Percentiles rank a stretch among this genome's conserved stretches.
These are phyloP conservation scores for Phanerochaete sordida DNA, from an alignment of 768 basidiomycete species.

Conservation along the genomic window DNA sequence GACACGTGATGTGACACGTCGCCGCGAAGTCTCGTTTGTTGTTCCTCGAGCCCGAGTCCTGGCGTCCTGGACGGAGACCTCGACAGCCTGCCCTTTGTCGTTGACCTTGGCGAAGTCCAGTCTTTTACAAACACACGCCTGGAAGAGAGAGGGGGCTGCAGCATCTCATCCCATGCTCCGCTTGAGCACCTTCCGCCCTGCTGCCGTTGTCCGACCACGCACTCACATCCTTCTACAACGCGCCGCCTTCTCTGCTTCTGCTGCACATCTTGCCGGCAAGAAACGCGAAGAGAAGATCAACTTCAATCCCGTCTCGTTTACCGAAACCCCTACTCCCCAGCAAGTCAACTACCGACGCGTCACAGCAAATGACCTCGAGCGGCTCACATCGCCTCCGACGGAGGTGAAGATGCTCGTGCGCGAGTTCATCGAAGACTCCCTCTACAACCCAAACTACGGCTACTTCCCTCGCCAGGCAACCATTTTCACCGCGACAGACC, in stretches of 20 bases:
- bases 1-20: neutral
- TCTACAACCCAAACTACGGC: conserved; percentile 97
- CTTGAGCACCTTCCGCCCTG: neutral
- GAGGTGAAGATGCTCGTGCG: conserved; percentile 91
- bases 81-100: neutral
- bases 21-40: no score
- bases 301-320: conserved; percentile 67
- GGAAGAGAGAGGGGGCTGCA: no score
- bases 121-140: no score
- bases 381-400: conserved; percentile 56
- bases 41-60: no score
- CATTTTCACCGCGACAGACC: conserved; percentile 71
- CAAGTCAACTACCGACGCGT: conserved; percentile 52
- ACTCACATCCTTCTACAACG: neutral
- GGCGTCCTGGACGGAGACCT: neutral
- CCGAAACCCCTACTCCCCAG: conserved; percentile 40
- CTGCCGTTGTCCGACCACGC: conserved; percentile 1
- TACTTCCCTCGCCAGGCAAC: conserved; percentile 94
- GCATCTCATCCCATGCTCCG: neutral
- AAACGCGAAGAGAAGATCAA: conserved; percentile 64
- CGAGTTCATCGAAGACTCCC: conserved; percentile 94
- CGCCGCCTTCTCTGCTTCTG: conserved; percentile 8
- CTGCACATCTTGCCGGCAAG: neutral
- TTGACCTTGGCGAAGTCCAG: neutral
- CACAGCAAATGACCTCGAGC: conserved; percentile 67